These are phyloP conservation scores for Rosa lucieae DNA, from an alignment of 306 rosid genomes.

Conservation along the genomic window DNA sequence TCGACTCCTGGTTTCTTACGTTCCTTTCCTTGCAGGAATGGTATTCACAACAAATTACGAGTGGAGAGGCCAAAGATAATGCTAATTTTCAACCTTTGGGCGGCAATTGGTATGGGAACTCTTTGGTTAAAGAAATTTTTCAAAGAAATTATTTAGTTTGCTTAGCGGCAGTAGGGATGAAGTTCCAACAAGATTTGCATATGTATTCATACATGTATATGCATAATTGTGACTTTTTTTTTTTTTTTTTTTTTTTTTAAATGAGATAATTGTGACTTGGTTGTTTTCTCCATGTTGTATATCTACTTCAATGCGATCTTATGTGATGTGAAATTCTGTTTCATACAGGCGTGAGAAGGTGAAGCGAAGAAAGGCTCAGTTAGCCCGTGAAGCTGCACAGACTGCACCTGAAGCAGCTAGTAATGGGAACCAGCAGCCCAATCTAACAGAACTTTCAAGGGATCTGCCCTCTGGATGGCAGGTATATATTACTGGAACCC, in stretches of 20 bases:
- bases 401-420: slow-evolving; percentile 30
- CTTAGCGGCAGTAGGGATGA: background rate
- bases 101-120: slow-evolving; percentile 75
- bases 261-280: no score
- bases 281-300: background rate
- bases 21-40: slow-evolving; percentile 59
- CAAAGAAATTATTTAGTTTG: background rate
- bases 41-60: slow-evolving; percentile 83
- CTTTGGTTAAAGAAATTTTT: background rate
- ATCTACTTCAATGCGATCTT: background rate
- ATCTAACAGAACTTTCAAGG: slow-evolving; percentile 53
- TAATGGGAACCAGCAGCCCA: slow-evolving; percentile 53
- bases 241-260: no score
- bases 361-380: slow-evolving; percentile 75
- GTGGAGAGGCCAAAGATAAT: slow-evolving; percentile 94
- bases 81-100: slow-evolving; percentile 97
- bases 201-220: no score
- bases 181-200: background rate
- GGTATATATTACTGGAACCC: slow-evolving; percentile 36
- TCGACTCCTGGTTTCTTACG: slow-evolving; percentile 29
- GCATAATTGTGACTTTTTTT: background rate
- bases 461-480: slow-evolving; percentile 88
- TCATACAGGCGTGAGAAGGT: slow-evolving; percentile 78
- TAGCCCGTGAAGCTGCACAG: slow-evolving; percentile 44
- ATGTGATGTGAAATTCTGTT: slow-evolving; percentile 1